phyloP scores from a whole-genome alignment of 202 grass and related monocot species.

The Schoenoplectus tabernaemontani region DNA sequence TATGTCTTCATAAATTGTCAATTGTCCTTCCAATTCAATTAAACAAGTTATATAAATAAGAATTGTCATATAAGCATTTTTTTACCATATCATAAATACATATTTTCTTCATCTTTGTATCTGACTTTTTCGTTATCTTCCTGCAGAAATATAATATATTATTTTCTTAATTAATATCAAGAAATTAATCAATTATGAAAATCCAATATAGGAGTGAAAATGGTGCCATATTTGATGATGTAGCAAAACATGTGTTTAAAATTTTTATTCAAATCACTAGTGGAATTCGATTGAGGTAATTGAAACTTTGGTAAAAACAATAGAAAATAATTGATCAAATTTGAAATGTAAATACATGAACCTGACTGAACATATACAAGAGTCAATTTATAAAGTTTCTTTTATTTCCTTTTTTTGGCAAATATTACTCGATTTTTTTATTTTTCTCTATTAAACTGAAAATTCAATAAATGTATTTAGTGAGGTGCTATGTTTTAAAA shows the following conservation, averaged over 20 bases:
- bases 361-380: too few relatives aligned
- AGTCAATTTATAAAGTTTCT: too few relatives aligned
- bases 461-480: not conserved
- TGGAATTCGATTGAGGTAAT: not conserved
- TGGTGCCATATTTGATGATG: not conserved
- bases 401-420: not conserved
- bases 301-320: not conserved
- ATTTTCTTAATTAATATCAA: too few relatives aligned
- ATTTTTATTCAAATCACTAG: not conserved
- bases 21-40: not conserved
- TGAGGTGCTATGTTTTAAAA: not conserved
- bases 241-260: not conserved
- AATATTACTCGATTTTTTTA: not conserved
- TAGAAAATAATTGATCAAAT: not conserved
- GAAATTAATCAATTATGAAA: too few relatives aligned
- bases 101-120: too few relatives aligned
- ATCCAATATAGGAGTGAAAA: too few relatives aligned
- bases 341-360: too few relatives aligned
- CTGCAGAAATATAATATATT: too few relatives aligned
- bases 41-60: not conserved
- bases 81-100: too few relatives aligned
- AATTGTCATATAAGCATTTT: not conserved
- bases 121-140: too few relatives aligned
- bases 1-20: not conserved
- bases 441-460: not conserved